Base-by-base conservation (phyloP, 371 early-diverging fungal genomes). In the Mortierella sp. region DNA sequence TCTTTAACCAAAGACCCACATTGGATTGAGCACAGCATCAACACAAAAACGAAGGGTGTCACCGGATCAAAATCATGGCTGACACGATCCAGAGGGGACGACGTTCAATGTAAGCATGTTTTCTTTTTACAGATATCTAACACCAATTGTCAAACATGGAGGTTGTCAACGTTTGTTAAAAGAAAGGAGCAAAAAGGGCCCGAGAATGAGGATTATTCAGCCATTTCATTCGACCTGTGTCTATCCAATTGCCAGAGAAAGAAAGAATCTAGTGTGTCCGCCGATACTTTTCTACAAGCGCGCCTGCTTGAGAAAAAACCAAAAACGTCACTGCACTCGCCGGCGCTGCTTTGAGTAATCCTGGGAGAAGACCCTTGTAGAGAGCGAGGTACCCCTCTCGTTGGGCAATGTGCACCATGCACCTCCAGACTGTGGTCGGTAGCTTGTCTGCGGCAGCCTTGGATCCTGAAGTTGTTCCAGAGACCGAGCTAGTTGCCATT, bases 351-450 rank as follows among this genome's bases (percentile, higher is more conserved):
- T 99, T 99, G 75, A 98, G 74, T 10, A 98, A 65, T 3, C 96
- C 94, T 8, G 98, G 98, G 0, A 93, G 89, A 9, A 97, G 75
- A 0, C 99, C 98, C 71, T 96, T 96, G 88, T 98, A 99, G 11
- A 99, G 89, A 2, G 95, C 96, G 13, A 89, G 58, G 26, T 92
- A 71, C 6, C 98, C 98, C 87, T 98, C 99, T 65, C 91, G 82
- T 44, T 87, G 83, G 0, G 91, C 90, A 75, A 99, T 97, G 42
- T 90, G 88, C 10, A 79, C 78, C 68, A 94, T 88, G 52, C 93
- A 94, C 31, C 77, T 80, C 48, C 92, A 75, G 82, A 96, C 89
- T 65, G 44, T 84, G 28, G 88, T 95, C 90, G 58, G 79, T 70
- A 63, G 38, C 19, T 34, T 63, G 38, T 63, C 21, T 7, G 21